Evolutionary conservation across 2,329 filamentous ascomycete genomes (phyloP).

Genomic region (Trichophyton simii): DNA sequence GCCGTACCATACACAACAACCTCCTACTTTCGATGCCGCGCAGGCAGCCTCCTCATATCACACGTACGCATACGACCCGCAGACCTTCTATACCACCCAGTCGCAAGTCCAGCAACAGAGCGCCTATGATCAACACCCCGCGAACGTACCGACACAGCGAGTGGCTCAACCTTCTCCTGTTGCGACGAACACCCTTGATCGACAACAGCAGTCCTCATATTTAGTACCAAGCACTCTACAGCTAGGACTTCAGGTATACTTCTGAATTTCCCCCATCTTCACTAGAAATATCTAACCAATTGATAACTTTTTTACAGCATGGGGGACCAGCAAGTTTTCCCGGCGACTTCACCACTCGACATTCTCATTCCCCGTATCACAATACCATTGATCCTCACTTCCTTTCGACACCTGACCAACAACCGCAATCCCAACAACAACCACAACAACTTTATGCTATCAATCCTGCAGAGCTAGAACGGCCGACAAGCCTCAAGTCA

Average conservation of each 20-base stretch:
- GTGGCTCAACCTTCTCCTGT: neutral
- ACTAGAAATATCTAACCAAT: neutral
- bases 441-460: constrained; percentile 9
- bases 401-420: constrained; percentile 17
- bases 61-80: constrained; percentile 21
- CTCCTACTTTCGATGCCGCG: constrained; percentile 7
- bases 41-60: constrained; percentile 17
- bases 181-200: neutral
- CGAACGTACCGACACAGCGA: neutral
- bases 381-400: constrained; percentile 32
- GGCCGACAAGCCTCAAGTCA: constrained; percentile 6
- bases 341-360: constrained; percentile 20
- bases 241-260: constrained; percentile 1
- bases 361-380: constrained; percentile 18
- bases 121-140: neutral
- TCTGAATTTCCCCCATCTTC: neutral
- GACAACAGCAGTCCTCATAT: neutral
- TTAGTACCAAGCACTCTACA: neutral
- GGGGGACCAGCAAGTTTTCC: constrained; percentile 19
- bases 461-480: constrained; percentile 14
- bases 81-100: constrained; percentile 21
- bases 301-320: neutral
- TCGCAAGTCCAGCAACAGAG: constrained; percentile 1
- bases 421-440: constrained; percentile 2
- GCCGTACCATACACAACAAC: constrained; percentile 12